Evolutionary conservation across 169 alveolate genomes (phyloP).

Genomic region (Eimeria maxima): DNA sequence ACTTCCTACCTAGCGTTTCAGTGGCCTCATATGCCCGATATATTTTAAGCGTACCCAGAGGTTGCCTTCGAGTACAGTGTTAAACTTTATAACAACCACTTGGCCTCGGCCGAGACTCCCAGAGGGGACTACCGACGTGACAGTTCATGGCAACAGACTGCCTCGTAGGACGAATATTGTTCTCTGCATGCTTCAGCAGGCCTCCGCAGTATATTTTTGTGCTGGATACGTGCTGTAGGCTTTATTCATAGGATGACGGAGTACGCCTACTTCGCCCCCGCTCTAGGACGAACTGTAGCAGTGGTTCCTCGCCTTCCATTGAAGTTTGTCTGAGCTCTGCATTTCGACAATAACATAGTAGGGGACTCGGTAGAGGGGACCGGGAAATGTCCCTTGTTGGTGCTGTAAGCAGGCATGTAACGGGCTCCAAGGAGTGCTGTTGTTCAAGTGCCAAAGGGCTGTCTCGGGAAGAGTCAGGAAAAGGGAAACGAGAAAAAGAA

Average conservation of each 20-base stretch:
- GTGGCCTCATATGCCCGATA: not conserved
- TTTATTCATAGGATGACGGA: not conserved
- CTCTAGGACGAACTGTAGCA: not conserved
- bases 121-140: not conserved
- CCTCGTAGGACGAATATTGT: not conserved
- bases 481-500: not conserved
- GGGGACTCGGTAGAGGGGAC: not conserved
- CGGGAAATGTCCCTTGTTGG: not conserved
- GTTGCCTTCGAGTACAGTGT: not conserved
- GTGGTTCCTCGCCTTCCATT: not conserved
- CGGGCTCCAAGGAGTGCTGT: not conserved
- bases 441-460: not conserved
- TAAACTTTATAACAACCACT: not conserved
- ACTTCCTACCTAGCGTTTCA: not conserved
- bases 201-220: not conserved
- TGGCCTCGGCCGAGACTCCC: not conserved
- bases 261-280: not conserved
- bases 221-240: not conserved
- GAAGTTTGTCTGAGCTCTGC: not conserved
- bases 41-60: not conserved
- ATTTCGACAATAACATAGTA: not conserved
- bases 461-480: not conserved
- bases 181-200: not conserved
- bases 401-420: not conserved
- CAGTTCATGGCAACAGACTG: not conserved